Evolutionary conservation across 495 filamentous ascomycete genomes (phyloP), one percentile per base, ranked within the genome.

Genomic region (Thozetella sp.): DNA sequence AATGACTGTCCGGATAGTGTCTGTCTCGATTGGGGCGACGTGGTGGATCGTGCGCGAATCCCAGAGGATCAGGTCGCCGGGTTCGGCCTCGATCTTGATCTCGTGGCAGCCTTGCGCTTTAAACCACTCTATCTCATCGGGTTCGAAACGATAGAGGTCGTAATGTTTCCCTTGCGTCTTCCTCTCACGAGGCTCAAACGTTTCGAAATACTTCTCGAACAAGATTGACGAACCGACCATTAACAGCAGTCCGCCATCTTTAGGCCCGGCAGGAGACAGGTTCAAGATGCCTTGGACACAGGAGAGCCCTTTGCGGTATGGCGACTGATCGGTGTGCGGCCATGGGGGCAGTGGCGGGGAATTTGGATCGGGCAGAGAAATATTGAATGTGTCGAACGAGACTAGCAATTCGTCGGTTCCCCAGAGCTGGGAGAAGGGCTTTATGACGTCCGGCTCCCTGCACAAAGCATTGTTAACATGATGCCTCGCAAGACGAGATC

Each of bases 221-320:
- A 77, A 25, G 2, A 67, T 57, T 57, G 77, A 73, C 0, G 61
- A 69, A 26, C 73, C 74, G 11, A 77, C 17, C n/a, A n/a, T n/a
- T n/a, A 76, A 67, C 34, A 76, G 74, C 2, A 79, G 69, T 2
- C 76, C 76, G 15, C 76, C 76, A 54, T 82, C 79, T 3, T 76
- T 63, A 19, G 76, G 72, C 0, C 78, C 79, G 56, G 68, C 70
- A 24, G 77, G 78, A 11, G 67, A 57, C 0, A 79, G 67, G 62
- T 81, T 82, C 1, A 80, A 69, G 15, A 82, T 65, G n/a, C 77
- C 79, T 58, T 82, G 79, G 23, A 80, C 63, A 57, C 79, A 80
- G 26, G 72, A 66, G 70, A 82, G 76, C 25, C 76, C 76, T 2
- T 30, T 30, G 40, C 64, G 71, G 30, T 75, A 75, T 3, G 61